Evolutionary conservation across 2,329 filamentous ascomycete genomes (phyloP), one percentile per base, ranked within the genome.

Genomic region (Herpotrichia juniperi): DNA sequence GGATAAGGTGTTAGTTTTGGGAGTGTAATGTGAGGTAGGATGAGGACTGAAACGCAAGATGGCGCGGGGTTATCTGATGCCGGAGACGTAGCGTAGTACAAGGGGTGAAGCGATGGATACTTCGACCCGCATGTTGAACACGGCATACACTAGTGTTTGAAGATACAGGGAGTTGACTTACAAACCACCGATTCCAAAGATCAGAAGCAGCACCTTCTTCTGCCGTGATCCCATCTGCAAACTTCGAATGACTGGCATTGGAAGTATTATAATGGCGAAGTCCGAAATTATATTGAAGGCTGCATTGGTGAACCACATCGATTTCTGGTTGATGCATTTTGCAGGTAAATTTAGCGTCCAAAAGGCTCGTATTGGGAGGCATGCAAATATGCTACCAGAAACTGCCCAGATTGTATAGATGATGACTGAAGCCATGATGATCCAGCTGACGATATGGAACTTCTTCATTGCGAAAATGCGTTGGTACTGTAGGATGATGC

Each of bases 161-260:
- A 16, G 34, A 45, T 5, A 10, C 35, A 11, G 25, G n/a, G 39
- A 28, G 49, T 42, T 50, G 46, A 71, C 73, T 66, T 64, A 76
- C 75, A 76, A 74, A 24, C 67, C 67, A 24, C 74, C 75, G 10
- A 77, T 57, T 6, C 68, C 67, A 43, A 77, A 77, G 24, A 77
- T 68, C 5, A 61, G 63, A 6, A 65, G 62, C 3, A 77, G 57
- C 8, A 70, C 69, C 31, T 67, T 52, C 53, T 75, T 76, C 50
- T 76, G 71, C 21, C 62, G 56, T 14, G 53, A 56, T 9, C 69
- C 65, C 19, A 77, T 60, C 16, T 69, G 71, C 42, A 77, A 52
- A 10, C 62, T 63, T 40, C 58, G 49, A 24, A 74, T 66, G 1
- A 72, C 64, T 1, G 68, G 70, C 51, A 74, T 72, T 1, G 71